Evolutionary conservation across 345 rosid species (phyloP).

Genomic region (Clarkia xantiana): DNA sequence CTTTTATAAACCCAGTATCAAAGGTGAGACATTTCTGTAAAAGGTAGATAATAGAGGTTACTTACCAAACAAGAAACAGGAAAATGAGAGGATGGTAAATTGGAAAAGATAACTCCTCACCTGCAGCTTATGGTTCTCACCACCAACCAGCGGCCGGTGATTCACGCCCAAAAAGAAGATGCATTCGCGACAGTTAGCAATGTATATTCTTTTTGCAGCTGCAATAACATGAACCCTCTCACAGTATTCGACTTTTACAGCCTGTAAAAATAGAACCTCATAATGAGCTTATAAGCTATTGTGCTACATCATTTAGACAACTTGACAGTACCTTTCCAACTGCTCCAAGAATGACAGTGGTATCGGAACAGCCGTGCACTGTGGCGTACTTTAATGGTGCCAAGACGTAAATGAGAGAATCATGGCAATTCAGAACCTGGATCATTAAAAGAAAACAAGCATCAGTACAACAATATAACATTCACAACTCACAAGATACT

Average conservation of each 20-base stretch:
- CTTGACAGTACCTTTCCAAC: constrained; percentile 73
- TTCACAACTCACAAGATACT: not conserved
- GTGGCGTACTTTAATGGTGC: constrained; percentile 89
- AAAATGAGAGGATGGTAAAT: no score
- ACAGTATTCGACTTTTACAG: constrained; percentile 86
- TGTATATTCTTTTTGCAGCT: constrained; percentile 78
- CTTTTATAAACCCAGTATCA: no score
- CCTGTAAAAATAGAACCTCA: constrained; percentile 26
- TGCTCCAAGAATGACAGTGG: constrained; percentile 95
- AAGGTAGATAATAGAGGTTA: no score
- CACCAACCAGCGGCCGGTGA: constrained; percentile 91
- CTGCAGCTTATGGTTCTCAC: constrained; percentile 97
- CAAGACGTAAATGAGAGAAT: constrained; percentile 81
- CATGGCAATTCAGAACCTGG: constrained; percentile 96
- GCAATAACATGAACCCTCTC: constrained; percentile 96
- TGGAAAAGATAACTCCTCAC: constrained; percentile 19
- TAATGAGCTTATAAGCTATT: no score
- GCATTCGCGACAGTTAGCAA: constrained; percentile 95
- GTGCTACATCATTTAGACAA: not conserved
- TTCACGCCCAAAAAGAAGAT: constrained; percentile 95
- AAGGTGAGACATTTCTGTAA: no score
- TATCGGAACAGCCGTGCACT: constrained; percentile 89
- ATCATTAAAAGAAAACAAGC: constrained; percentile 6
- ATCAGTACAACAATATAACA: constrained; percentile 7
- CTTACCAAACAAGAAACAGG: no score